phyloP scores from a whole-genome alignment of 176 grass and related monocot genomes.

The Aegilops umbellulata region DNA sequence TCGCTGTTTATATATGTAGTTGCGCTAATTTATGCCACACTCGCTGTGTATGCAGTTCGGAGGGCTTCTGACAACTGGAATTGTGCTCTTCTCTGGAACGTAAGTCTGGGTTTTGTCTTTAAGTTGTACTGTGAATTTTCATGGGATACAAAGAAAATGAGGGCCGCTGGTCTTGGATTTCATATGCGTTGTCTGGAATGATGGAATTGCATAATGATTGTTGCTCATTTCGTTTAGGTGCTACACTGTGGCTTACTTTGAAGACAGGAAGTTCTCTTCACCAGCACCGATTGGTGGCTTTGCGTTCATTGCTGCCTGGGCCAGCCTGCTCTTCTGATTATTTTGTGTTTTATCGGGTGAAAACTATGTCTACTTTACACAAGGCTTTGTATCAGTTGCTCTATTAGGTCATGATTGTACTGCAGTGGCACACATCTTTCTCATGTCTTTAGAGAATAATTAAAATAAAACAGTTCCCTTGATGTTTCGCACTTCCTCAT shows the following conservation, averaged over 20 bases:
- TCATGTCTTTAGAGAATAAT: not conserved
- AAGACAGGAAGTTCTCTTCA: conserved; percentile 77
- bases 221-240: conserved; percentile 48
- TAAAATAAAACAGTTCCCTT: conserved; percentile 22
- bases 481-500: not conserved
- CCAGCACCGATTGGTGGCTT: conserved; percentile 80
- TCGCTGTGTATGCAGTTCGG: conserved; percentile 71
- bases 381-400: not conserved
- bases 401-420: conserved; percentile 18
- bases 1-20: no score
- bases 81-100: conserved; percentile 93
- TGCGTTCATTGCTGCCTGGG: conserved; percentile 86
- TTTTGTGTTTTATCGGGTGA: not conserved
- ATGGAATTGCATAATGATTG: not conserved
- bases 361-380: conserved; percentile 1
- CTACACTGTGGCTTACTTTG: conserved; percentile 77
- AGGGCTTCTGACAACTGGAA: conserved; percentile 77
- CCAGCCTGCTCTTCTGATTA: conserved; percentile 75
- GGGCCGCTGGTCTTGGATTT: not conserved
- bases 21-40: no score
- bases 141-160: not conserved
- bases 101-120: conserved; percentile 25
- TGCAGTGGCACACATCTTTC: not conserved
- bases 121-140: not conserved
- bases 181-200: not conserved